Base-by-base conservation (phyloP, 2,329 filamentous ascomycete genomes). In the Cryphonectria naterciae region DNA sequence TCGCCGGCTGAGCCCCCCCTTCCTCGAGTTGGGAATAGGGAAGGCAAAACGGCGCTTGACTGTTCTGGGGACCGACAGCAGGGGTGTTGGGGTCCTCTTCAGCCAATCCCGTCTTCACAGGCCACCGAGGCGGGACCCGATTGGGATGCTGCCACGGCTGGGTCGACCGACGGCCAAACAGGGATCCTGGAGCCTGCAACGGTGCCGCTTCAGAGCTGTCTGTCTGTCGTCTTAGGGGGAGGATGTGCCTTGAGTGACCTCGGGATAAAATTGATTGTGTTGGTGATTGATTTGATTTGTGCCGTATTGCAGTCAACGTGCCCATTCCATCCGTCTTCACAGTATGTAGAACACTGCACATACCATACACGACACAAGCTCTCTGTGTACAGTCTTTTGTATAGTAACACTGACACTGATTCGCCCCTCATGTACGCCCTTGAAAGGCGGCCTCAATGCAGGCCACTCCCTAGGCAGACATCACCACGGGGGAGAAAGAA, bases 61-160 rank as follows among this genome's bases (percentile, higher is more conserved):
- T 65, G 10, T 32, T 67, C 68, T 65, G 63, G 71, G 62, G 68
- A 72, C 71, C 71, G 71, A 72, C 52, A 32, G 46, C 39, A 46
- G 43, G 70, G 64, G 43, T 49, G 43, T 25, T 25, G 54, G 25
- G 4, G 3, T 6, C 56, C 41, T 22, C 56, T 17, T 4, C 61
- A 64, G 66, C 68, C 71, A 72, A 72, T 72, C 62, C 43, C 43
- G 13, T 49, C 66, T 28, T 61, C 37, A 56, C 54, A 68, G 61
- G 71, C 67, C 65, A 70, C 68, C 71, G 68, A 68, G 65, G 60
- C 28, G 28, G 43, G 22, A 43, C 56, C 67, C 32, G 43, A 68
- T 68, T 62, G 28, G 67, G 67, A 63, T 32, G 67, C 46, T 28
- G 28, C 25, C 3, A n/a, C 46, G 49, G 67, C 46, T 39, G 28